Evolutionary conservation across 1,284 basidiomycete genomes (phyloP).

Genomic region (Mixia osmundae): DNA sequence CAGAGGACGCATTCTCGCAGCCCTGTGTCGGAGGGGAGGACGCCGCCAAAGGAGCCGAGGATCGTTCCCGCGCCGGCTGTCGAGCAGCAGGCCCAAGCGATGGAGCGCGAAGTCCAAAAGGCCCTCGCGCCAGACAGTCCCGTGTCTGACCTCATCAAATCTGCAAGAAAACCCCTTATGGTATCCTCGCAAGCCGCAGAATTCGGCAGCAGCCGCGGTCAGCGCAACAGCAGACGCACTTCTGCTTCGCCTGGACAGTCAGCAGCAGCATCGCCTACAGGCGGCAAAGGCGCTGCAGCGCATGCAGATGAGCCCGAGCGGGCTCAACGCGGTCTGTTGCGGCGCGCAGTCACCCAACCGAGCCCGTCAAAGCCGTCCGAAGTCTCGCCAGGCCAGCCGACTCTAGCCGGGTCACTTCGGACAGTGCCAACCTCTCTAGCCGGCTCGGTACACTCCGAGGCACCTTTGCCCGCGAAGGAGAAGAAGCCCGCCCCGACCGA

Average conservation of each 20-base stretch:
- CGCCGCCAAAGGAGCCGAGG: not conserved
- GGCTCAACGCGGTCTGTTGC: no score
- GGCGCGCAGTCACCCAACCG: no score
- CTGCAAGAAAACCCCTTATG: slow-evolving; percentile 65
- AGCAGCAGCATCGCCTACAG: not conserved
- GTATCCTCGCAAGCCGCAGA: slow-evolving; percentile 23
- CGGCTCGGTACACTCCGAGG: no score
- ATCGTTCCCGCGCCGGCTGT: not conserved
- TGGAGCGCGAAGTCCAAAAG: slow-evolving; percentile 80
- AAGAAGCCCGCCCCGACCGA: no score
- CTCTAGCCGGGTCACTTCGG: no score
- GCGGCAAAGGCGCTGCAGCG: no score
- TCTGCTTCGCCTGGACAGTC: not conserved
- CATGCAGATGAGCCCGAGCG: no score
- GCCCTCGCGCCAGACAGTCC: slow-evolving; percentile 87
- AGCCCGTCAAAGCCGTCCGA: no score
- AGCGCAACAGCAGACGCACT: no score
- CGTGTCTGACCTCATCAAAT: slow-evolving; percentile 65
- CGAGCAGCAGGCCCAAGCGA: slow-evolving; percentile 7
- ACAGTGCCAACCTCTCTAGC: no score
- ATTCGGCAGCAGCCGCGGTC: not conserved
- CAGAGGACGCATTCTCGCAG: not conserved
- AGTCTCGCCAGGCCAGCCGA: no score
- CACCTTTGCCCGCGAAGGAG: no score
- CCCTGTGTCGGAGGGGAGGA: not conserved